These are phyloP conservation scores for Hypomyces perniciosus DNA, from an alignment of 2,329 filamentous ascomycete genomes.

Conservation along the genomic window DNA sequence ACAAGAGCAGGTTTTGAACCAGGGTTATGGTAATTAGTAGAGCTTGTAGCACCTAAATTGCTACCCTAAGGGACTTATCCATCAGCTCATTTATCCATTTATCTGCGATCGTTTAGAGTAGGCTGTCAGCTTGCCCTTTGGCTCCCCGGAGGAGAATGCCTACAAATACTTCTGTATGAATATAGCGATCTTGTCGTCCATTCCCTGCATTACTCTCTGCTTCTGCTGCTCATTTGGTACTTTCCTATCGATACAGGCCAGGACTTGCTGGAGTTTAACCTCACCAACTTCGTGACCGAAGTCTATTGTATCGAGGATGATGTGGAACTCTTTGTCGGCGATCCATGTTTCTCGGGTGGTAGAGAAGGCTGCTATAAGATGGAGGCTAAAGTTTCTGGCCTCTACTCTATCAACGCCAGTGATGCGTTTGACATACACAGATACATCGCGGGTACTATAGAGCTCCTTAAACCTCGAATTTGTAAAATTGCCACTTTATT, in stretches of 20 bases:
- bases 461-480: no score
- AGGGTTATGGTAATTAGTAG: no score
- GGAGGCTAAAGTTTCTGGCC: neutral
- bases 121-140: conserved; percentile 2
- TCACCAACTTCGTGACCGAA: conserved; percentile 5
- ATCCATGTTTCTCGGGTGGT: conserved; percentile 3
- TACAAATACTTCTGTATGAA: conserved; percentile 2
- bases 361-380: neutral
- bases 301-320: conserved; percentile 1
- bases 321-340: conserved; percentile 1
- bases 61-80: no score
- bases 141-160: neutral
- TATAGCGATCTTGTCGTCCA: neutral
- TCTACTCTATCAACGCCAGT: no score
- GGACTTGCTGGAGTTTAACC: neutral
- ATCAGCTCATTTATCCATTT: no score
- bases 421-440: no score
- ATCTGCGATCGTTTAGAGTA: neutral
- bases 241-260: neutral
- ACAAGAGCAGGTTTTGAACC: no score
- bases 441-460: no score
- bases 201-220: neutral
- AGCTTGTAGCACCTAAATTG: no score
- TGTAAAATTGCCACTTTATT: no score
- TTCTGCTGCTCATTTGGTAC: neutral